Evolutionary conservation across 129 eudicot species (phyloP), one percentile per base, ranked within the genome.

Genomic region (Dittrichia graveolens): DNA sequence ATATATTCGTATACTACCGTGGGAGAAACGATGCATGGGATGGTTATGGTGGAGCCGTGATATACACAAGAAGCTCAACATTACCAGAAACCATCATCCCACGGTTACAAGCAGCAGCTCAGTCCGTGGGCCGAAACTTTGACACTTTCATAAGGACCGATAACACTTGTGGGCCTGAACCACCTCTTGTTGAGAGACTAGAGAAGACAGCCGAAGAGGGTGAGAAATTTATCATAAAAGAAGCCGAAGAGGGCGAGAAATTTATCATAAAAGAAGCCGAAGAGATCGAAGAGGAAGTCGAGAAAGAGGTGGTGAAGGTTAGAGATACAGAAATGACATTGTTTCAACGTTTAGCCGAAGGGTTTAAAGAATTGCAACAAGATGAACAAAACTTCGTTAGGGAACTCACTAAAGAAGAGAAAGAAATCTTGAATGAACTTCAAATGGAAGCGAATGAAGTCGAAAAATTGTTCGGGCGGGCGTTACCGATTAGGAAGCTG

Each of bases 11-110:
- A 24, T 93, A 93, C 75, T 93, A 93, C 53, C 79, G 95, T 37
- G 98, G 98, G 18, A 81, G 88, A 59, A 93, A 93, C 75, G 98
- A 93, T 35, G 98, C 98, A 34, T 93, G 98, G 98, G 98, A 93
- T 64, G 98, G 98, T 31, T 93, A 93, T 61, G 98, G 98, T n/a
- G 98, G 98, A 2, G 75, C 98, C 2, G 89, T 93, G 40, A 43
- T 93, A 31, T 93, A 93, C 89, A 93, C 98, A 19, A 78, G 98
- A 84, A 87, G 92, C 56, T 62, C 91, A 69, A 86, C 75, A 62
- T 61, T 93, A 60, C 98, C 98, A 3, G 82, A 93, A 75, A 83
- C 80, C 82, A 89, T 93, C 41, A 65, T 93, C 24, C 96, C 96
- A 31, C 78, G 79, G 15, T 70, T 93, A 48, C 81, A 87, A 53